A percentile compares a stretch with the other conserved stretches of the same genome.
Evolutionary conservation across 768 basidiomycete species (phyloP).

Genomic region (Lyophyllum shimeji): DNA sequence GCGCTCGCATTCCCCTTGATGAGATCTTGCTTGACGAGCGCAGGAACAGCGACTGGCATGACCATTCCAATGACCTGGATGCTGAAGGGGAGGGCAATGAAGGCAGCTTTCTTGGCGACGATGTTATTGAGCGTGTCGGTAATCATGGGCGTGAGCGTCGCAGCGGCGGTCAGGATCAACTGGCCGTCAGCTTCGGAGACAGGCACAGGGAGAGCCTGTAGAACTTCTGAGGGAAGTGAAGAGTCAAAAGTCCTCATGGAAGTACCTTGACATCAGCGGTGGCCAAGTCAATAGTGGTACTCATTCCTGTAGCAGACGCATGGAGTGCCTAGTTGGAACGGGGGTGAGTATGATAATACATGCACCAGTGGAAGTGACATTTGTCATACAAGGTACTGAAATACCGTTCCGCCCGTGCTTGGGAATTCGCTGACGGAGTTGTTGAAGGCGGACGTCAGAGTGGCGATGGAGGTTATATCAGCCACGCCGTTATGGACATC

Average conservation of each 20-base stretch:
- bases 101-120: conserved; percentile 24
- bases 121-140: conserved; percentile 22
- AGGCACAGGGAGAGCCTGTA: conserved; percentile 7
- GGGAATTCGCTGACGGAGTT: conserved; percentile 26
- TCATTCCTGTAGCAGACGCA: conserved; percentile 21
- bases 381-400: conserved; percentile 25
- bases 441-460: conserved; percentile 28
- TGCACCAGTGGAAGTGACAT: background rate
- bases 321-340: conserved; percentile 31
- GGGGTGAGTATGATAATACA: background rate
- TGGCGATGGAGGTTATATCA: conserved; percentile 27
- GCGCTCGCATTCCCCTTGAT: conserved; percentile 21
- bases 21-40: conserved; percentile 30
- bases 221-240: background rate
- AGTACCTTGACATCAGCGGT: conserved; percentile 27
- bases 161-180: conserved; percentile 21
- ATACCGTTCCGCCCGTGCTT: conserved; percentile 20
- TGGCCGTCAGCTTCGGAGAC: conserved; percentile 23
- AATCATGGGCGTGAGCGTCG: conserved; percentile 27
- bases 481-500: conserved; percentile 26
- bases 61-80: conserved; percentile 12
- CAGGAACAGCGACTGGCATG: conserved; percentile 26
- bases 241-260: background rate
- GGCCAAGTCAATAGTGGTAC: conserved; percentile 21
- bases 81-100: conserved; percentile 26